Evolutionary conservation across 257 asterid genomes (phyloP).

Genomic region (Ilex aquifolium): DNA sequence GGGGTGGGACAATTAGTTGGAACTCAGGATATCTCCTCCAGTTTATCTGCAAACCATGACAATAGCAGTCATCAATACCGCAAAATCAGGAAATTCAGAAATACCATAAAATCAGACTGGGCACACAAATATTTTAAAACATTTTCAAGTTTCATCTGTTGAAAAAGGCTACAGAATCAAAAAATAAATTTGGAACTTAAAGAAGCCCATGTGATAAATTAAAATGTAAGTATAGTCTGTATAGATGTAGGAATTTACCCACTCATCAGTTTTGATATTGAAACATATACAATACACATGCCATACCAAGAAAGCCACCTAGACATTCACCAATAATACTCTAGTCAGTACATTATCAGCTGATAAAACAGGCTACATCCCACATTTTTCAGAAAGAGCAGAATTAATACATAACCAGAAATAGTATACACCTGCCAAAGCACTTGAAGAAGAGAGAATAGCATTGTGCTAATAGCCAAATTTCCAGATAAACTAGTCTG

Average conservation of each 20-base stretch:
- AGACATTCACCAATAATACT: conserved; percentile 2
- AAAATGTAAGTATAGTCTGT: too few species aligned
- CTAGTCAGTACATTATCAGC: background rate
- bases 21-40: conserved; percentile 50
- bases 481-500: conserved; percentile 19
- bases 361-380: background rate
- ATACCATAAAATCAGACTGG: too few species aligned
- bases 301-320: conserved; percentile 51
- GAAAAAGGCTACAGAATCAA: background rate
- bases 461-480: conserved; percentile 32
- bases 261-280: conserved; percentile 53
- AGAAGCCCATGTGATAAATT: background rate
- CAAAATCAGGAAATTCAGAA: background rate
- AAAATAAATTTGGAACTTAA: background rate
- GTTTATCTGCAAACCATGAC: conserved; percentile 36
- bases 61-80: conserved; percentile 3
- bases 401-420: background rate
- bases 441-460: conserved; percentile 43
- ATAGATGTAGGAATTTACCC: conserved; percentile 33
- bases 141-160: too few species aligned
- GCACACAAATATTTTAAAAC: too few species aligned
- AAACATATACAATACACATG: conserved; percentile 44
- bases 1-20: conserved; percentile 16
- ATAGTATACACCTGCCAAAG: conserved; percentile 41
- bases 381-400: background rate